phyloP scores from a whole-genome alignment of 139 green algal genomes.

The Chlorella sp. region DNA sequence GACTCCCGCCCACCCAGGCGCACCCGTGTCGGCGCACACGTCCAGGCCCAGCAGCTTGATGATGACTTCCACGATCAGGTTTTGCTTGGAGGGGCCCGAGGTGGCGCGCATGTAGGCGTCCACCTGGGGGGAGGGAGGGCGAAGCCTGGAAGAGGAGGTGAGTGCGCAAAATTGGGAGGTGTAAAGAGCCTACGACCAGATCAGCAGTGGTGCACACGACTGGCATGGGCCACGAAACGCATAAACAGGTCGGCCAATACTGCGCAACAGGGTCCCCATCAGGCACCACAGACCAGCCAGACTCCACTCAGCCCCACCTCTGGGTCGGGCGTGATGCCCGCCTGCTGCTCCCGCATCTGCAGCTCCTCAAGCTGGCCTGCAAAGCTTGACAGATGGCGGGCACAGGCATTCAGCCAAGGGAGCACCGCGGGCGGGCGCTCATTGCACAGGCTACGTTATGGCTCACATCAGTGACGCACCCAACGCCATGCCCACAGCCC shows the following conservation, averaged over 20 bases:
- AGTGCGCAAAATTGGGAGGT: too few relatives aligned
- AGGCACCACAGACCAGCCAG: too few relatives aligned
- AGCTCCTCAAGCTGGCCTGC: constrained; percentile 36
- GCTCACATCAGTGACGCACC: too few relatives aligned
- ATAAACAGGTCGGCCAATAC: too few relatives aligned
- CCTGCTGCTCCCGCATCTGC: constrained; percentile 33
- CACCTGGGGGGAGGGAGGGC: neutral
- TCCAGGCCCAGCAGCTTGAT: constrained; percentile 58
- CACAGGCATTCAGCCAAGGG: too few relatives aligned
- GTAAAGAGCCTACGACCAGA: too few relatives aligned
- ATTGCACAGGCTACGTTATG: too few relatives aligned
- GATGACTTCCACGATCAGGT: constrained; percentile 58
- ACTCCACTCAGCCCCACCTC: neutral
- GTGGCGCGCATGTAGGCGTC: constrained; percentile 34
- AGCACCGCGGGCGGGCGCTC: too few relatives aligned
- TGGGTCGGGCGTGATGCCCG: constrained; percentile 48
- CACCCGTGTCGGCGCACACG: constrained; percentile 38
- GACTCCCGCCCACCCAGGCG: neutral
- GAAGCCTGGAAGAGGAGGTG: neutral
- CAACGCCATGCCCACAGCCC: too few relatives aligned
- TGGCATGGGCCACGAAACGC: too few relatives aligned
- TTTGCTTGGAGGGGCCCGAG: constrained; percentile 17
- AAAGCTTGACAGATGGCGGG: too few relatives aligned
- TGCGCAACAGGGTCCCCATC: too few relatives aligned
- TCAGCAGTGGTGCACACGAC: neutral